phyloP scores from a whole-genome alignment of 495 filamentous ascomycete species.

The Hypoxylon lienhwacheense region DNA sequence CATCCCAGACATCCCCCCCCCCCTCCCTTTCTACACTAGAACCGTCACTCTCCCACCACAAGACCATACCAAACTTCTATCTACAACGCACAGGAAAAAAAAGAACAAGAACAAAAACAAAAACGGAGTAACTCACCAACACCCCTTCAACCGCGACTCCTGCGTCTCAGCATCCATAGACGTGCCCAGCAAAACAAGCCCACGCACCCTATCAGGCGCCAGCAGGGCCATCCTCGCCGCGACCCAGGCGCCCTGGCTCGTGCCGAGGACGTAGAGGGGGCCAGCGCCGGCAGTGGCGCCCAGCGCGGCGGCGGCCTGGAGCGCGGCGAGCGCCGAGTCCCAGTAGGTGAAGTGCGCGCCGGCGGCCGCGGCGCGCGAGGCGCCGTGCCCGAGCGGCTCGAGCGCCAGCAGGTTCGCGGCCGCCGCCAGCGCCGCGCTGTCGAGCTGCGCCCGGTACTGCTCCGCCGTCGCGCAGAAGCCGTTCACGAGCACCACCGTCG shows the following conservation, averaged over 20 bases:
- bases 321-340: slow-evolving; percentile 54
- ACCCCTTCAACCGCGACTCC: slow-evolving; percentile 53
- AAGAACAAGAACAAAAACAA: background rate
- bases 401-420: slow-evolving; percentile 57
- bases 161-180: slow-evolving; percentile 65
- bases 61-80: too few relatives aligned
- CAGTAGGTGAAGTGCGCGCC: slow-evolving; percentile 58
- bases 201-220: slow-evolving; percentile 56
- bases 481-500: slow-evolving; percentile 62
- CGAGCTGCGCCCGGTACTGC: slow-evolving; percentile 56
- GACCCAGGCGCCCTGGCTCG: slow-evolving; percentile 67
- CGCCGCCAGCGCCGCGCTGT: slow-evolving; percentile 47
- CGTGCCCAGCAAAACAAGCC: slow-evolving; percentile 63
- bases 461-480: slow-evolving; percentile 58
- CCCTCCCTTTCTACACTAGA: too few relatives aligned
- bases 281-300: slow-evolving; percentile 57
- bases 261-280: slow-evolving; percentile 61
- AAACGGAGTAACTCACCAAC: slow-evolving; percentile 48
- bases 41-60: too few relatives aligned
- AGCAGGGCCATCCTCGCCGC: slow-evolving; percentile 61
- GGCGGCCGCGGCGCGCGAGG: slow-evolving; percentile 44
- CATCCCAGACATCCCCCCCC: too few relatives aligned
- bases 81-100: too few relatives aligned
- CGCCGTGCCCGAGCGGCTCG: slow-evolving; percentile 60
- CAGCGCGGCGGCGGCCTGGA: slow-evolving; percentile 54